Conservation (phyloP, 2,329 filamentous ascomycete genomes). For the Exophiala sp. region DNA sequence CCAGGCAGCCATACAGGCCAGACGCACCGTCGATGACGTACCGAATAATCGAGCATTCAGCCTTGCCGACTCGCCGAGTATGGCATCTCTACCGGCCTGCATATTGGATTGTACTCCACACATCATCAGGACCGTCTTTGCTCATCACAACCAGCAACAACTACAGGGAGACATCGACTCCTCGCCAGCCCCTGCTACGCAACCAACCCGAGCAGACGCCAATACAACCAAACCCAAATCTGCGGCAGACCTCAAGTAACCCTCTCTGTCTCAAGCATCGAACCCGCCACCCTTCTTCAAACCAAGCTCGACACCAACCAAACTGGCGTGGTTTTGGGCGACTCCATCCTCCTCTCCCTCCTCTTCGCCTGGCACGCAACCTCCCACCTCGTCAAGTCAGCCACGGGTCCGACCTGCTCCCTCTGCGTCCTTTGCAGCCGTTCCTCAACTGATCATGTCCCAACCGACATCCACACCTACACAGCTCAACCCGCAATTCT, state of each 20-base stretch:
- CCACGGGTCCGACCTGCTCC: neutral
- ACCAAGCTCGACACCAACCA: constrained; percentile 15
- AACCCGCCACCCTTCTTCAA: neutral
- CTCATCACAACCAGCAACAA: no score
- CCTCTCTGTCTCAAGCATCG: neutral
- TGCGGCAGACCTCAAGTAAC: no score
- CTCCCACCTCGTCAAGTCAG: neutral
- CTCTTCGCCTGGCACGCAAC: constrained; percentile 1
- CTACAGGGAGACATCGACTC: neutral
- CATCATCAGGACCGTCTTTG: no score
- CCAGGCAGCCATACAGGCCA: neutral
- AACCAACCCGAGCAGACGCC: no score
- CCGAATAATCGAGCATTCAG: neutral
- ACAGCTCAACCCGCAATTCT: constrained; percentile 67
- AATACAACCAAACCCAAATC: no score
- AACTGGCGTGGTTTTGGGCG: constrained; percentile 30
- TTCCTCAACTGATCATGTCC: constrained; percentile 34
- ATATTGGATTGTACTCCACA: no score
- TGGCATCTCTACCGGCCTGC: neutral
- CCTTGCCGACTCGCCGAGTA: neutral
- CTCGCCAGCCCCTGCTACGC: neutral
- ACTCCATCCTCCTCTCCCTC: constrained; percentile 10
- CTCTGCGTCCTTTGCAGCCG: neutral
- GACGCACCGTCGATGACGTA: constrained; percentile 8
- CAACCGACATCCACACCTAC: constrained; percentile 28